Conservation (phyloP, 1,139 yeast species). For the Yamadazyma kanchanaburiensis region DNA sequence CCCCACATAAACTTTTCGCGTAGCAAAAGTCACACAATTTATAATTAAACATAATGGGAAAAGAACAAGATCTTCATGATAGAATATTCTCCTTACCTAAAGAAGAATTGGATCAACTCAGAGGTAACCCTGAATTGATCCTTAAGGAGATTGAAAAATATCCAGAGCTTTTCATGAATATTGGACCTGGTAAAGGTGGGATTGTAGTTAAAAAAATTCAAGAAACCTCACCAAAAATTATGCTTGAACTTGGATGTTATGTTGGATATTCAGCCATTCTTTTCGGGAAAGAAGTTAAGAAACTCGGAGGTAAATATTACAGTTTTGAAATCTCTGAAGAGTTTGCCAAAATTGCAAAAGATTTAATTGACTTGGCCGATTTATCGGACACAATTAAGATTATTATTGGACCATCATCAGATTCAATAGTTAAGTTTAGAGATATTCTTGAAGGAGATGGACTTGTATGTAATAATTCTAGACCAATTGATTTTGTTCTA, state of each 20-base stretch:
- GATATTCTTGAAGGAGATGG: constrained; percentile 17
- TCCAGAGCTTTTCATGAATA: constrained; percentile 20
- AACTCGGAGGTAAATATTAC: constrained; percentile 27
- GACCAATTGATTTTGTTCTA: constrained; percentile 32
- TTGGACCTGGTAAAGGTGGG: constrained; percentile 35
- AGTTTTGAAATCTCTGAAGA: constrained; percentile 34
- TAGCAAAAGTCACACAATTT: too few relatives aligned
- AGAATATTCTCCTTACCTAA: constrained; percentile 4
- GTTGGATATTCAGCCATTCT: constrained; percentile 43
- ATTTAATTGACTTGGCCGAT: constrained; percentile 36
- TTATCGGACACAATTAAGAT: constrained; percentile 27
- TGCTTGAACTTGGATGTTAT: constrained; percentile 44
- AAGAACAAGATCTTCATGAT: constrained; percentile 8
- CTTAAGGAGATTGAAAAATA: constrained; percentile 29
- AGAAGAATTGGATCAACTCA: constrained; percentile 4
- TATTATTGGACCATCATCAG: constrained; percentile 32
- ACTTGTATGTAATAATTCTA: background rate
- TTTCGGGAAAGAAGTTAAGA: constrained; percentile 25
- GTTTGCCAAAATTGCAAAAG: constrained; percentile 31
- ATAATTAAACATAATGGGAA: constrained; percentile 6
- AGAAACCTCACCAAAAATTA: constrained; percentile 24
- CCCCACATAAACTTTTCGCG: too few relatives aligned
- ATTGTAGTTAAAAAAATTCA: constrained; percentile 23
- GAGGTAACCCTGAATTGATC: constrained; percentile 23
- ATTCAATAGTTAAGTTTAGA: constrained; percentile 9